Percentiles rank a stretch among this genome's conserved stretches.
Conservation (phyloP, 495 filamentous ascomycete genomes). For the Melanomma pulvis-pyrius region DNA sequence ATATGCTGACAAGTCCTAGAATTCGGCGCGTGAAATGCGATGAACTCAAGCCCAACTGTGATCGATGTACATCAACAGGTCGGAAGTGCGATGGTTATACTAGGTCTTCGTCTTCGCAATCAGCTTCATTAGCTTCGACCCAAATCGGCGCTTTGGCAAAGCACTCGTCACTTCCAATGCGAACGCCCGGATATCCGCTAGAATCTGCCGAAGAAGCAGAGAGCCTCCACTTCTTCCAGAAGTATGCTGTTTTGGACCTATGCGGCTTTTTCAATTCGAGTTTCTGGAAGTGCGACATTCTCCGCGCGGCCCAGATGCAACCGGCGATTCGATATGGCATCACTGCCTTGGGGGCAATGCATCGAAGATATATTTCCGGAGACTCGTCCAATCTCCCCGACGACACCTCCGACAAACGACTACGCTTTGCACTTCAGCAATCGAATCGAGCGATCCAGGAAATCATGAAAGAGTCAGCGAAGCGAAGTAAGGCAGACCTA, state of each 20-base stretch:
- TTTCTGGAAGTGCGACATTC: conserved; percentile 48
- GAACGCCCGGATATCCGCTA: not conserved
- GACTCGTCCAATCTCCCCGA: conserved; percentile 1
- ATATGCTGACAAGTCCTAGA: not conserved
- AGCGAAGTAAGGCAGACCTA: not conserved
- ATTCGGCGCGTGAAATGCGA: conserved; percentile 30
- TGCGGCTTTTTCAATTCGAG: conserved; percentile 48
- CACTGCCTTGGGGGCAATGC: conserved; percentile 45
- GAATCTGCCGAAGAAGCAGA: conserved; percentile 39
- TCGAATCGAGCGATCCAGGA: conserved; percentile 25
- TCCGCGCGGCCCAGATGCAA: conserved; percentile 46
- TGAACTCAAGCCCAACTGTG: conserved; percentile 22
- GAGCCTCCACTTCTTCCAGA: conserved; percentile 47
- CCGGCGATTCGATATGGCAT: conserved; percentile 50
- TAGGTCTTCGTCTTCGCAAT: not conserved
- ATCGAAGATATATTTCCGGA: conserved; percentile 24
- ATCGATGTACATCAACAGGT: conserved; percentile 27
- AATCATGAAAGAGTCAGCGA: conserved; percentile 5
- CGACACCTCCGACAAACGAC: conserved; percentile 5
- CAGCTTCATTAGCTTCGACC: not conserved
- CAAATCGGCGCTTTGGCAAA: not conserved
- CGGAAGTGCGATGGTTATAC: conserved; percentile 29
- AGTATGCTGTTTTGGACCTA: conserved; percentile 41
- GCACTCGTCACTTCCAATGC: not conserved
- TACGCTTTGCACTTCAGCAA: conserved; percentile 22